phyloP scores from a whole-genome alignment of 108 stramenopile genomes.

The Cylindrotheca fusiformis region DNA sequence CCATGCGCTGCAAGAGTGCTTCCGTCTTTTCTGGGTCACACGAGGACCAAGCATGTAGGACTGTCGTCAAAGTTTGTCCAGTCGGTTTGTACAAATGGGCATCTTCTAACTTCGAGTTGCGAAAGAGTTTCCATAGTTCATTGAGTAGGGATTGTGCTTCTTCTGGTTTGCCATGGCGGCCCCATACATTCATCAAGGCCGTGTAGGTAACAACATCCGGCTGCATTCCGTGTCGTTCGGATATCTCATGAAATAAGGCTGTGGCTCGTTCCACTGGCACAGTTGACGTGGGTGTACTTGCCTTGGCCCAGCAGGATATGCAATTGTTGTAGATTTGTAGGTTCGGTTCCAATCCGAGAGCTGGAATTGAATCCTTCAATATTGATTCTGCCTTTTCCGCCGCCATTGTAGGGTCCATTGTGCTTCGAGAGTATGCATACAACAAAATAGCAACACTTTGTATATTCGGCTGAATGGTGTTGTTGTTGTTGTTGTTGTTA shows the following conservation, averaged over 20 bases:
- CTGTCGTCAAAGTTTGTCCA: conserved; percentile 47
- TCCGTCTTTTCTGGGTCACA: conserved; percentile 20
- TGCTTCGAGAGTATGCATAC: conserved; percentile 51
- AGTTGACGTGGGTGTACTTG: neutral
- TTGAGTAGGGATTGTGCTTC: conserved; percentile 16
- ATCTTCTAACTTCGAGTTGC: neutral
- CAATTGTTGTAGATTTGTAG: conserved; percentile 37
- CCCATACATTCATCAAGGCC: conserved; percentile 30
- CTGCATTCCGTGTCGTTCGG: conserved; percentile 2
- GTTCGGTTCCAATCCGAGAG: conserved; percentile 52
- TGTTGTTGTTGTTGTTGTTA: neutral
- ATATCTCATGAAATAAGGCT: conserved; percentile 32
- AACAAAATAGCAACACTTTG: conserved; percentile 19
- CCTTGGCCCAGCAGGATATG: conserved; percentile 38
- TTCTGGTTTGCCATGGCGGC: conserved; percentile 7
- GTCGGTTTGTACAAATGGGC: conserved; percentile 9
- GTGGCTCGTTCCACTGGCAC: conserved; percentile 27
- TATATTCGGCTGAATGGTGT: conserved; percentile 18
- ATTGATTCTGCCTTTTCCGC: conserved; percentile 29
- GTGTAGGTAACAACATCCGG: conserved; percentile 60
- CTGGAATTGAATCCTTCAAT: conserved; percentile 39
- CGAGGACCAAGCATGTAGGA: conserved; percentile 52
- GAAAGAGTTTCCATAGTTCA: conserved; percentile 4
- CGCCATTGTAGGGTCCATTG: conserved; percentile 35
- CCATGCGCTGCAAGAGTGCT: conserved; percentile 42